Percentiles rank a stretch among this genome's conserved stretches.
Conservation (phyloP, 2,329 filamentous ascomycete species). For the Cercospora sp. region DNA sequence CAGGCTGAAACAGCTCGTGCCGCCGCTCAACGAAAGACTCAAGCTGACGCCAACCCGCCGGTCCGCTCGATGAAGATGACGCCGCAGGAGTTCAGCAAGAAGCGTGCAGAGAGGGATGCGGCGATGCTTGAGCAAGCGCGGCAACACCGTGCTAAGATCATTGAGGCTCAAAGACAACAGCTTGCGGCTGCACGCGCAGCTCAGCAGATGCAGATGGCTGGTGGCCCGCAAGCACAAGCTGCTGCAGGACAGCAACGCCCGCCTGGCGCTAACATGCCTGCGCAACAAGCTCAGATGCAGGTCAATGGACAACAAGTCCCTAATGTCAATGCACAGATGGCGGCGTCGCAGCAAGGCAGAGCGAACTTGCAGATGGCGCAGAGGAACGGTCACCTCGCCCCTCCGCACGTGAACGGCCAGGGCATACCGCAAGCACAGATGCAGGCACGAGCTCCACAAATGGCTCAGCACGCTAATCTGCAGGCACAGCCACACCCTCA, state of each 20-base stretch:
- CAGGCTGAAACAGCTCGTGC: slow-evolving; percentile 71
- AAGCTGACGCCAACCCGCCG: slow-evolving; percentile 31
- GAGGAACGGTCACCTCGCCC: slow-evolving; percentile 50
- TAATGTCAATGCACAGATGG: slow-evolving; percentile 42
- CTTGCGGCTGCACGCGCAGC: slow-evolving; percentile 40
- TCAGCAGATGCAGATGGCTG: slow-evolving; percentile 34
- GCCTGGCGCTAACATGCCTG: slow-evolving; percentile 21
- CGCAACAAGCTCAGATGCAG: slow-evolving; percentile 34
- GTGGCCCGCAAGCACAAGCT: slow-evolving; percentile 35
- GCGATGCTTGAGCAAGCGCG: slow-evolving; percentile 46
- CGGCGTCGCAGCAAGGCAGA: slow-evolving; percentile 41
- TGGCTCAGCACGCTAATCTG: slow-evolving; percentile 26
- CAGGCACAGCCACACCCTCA: slow-evolving; percentile 32
- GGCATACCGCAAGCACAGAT: slow-evolving; percentile 65
- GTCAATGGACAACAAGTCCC: slow-evolving; percentile 35
- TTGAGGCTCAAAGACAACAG: slow-evolving; percentile 39
- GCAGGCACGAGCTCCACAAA: slow-evolving; percentile 28
- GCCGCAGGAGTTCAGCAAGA: slow-evolving; percentile 83
- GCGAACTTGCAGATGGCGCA: slow-evolving; percentile 50
- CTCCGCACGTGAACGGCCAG: slow-evolving; percentile 54
- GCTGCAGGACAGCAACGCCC: slow-evolving; percentile 31
- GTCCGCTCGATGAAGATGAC: slow-evolving; percentile 60
- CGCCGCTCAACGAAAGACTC: slow-evolving; percentile 75
- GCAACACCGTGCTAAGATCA: slow-evolving; percentile 44
- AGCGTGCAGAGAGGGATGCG: slow-evolving; percentile 85